Percentiles rank a stretch among this genome's conserved stretches.
Evolutionary conservation across 2,329 filamentous ascomycete species (phyloP).

Genomic region (Penicillium hesseltinei): DNA sequence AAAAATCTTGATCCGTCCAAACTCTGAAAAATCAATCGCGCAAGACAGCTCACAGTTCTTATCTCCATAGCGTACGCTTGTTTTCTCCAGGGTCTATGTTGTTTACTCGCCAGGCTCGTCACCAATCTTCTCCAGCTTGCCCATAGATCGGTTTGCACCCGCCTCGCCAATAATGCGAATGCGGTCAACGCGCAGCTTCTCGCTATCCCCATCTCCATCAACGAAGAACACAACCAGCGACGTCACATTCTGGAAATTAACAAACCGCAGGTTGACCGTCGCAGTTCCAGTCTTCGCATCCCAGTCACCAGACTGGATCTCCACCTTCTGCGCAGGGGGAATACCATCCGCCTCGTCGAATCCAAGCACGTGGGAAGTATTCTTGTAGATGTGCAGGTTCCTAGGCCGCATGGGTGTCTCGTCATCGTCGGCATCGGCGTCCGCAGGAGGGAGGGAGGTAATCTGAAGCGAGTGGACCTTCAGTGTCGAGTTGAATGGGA

Average conservation of each 20-base stretch:
- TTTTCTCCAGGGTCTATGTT: constrained; percentile 11
- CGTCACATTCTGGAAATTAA: constrained; percentile 95
- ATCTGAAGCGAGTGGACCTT: constrained; percentile 88
- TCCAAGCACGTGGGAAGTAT: constrained; percentile 83
- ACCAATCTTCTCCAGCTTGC: constrained; percentile 91
- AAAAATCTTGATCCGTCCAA: not conserved
- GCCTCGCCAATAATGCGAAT: constrained; percentile 74
- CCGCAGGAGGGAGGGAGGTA: constrained; percentile 68
- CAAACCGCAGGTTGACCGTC: constrained; percentile 74
- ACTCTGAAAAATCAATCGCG: not conserved
- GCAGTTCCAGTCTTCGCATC: constrained; percentile 69
- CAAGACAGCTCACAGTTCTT: not conserved
- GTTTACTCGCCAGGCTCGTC: constrained; percentile 65
- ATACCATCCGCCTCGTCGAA: constrained; percentile 94
- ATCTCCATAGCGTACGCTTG: constrained; percentile 26
- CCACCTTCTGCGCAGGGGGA: constrained; percentile 74
- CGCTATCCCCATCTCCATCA: constrained; percentile 76
- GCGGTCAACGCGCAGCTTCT: constrained; percentile 72
- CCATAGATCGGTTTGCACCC: constrained; percentile 88
- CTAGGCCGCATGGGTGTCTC: constrained; percentile 77
- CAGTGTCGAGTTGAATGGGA: constrained; percentile 81
- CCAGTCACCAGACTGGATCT: constrained; percentile 76
- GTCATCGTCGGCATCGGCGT: constrained; percentile 58
- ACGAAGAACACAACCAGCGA: constrained; percentile 85
- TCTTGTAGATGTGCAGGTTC: constrained; percentile 81